These are phyloP conservation scores for Microdochium paspali DNA, from an alignment of 2,329 filamentous ascomycete genomes.

Conservation along the genomic window DNA sequence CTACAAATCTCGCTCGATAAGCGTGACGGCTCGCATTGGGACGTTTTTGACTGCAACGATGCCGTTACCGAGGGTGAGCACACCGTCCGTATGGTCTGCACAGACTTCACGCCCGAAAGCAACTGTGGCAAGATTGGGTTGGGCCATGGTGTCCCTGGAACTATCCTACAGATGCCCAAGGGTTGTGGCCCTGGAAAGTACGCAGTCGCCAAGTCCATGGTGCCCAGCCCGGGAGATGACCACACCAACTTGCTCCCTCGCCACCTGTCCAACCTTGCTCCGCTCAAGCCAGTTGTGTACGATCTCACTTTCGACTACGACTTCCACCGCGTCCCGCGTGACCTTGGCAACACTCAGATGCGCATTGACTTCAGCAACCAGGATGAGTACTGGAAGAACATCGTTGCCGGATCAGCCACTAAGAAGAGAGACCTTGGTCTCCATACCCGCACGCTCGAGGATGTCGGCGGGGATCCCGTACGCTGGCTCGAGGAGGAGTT, in stretches of 20 bases:
- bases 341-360: slow-evolving; percentile 20
- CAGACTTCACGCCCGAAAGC: slow-evolving; percentile 17
- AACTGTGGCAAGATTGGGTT: slow-evolving; percentile 27
- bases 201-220: slow-evolving; percentile 24
- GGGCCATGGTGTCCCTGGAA: slow-evolving; percentile 24
- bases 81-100: slow-evolving; percentile 26
- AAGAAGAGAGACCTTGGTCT: slow-evolving; percentile 7
- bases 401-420: slow-evolving; percentile 15
- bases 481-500: slow-evolving; percentile 28
- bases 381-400: slow-evolving; percentile 23
- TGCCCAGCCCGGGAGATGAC: slow-evolving; percentile 3
- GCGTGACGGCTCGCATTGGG: slow-evolving; percentile 34
- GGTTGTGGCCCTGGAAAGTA: slow-evolving; percentile 29
- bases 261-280: slow-evolving; percentile 7
- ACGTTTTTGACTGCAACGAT: slow-evolving; percentile 26
- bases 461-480: slow-evolving; percentile 18
- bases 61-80: slow-evolving; percentile 16
- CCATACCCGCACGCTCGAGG: slow-evolving; percentile 17
- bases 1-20: slow-evolving; percentile 24
- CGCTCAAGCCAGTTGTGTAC: slow-evolving; percentile 13
- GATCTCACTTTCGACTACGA: slow-evolving; percentile 31
- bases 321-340: slow-evolving; percentile 20
- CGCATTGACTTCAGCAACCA: slow-evolving; percentile 30
- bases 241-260: slow-evolving; percentile 12
- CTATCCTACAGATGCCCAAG: slow-evolving; percentile 28